Conservation (phyloP, 257 asterid species). For the Avicennia marina region DNA sequence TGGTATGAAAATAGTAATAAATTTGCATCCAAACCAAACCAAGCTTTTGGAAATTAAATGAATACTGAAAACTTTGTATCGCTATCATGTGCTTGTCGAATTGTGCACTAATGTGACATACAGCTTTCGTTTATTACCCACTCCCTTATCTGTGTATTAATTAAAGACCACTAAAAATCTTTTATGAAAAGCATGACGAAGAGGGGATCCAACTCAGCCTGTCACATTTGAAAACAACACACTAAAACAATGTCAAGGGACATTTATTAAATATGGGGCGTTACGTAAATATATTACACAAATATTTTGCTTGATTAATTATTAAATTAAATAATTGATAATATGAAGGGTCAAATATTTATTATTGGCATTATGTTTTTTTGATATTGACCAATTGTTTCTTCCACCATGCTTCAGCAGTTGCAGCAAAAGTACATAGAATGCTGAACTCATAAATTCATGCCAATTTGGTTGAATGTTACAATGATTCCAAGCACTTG, state of each 20-base stretch:
- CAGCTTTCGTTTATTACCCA: not conserved
- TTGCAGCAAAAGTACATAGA: constrained; percentile 24
- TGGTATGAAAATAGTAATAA: no score
- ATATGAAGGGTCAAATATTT: constrained; percentile 1
- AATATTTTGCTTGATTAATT: no score
- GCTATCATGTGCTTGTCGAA: no score
- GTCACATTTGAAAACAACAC: constrained; percentile 20
- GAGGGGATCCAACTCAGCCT: constrained; percentile 23
- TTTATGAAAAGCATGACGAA: not conserved
- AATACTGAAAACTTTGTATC: no score
- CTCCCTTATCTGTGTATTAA: not conserved
- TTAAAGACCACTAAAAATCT: not conserved
- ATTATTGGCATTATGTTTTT: constrained; percentile 12
- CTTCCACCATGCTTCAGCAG: constrained; percentile 20
- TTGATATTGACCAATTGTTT: not conserved
- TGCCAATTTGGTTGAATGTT: constrained; percentile 19
- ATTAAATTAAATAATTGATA: no score
- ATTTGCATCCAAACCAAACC: no score
- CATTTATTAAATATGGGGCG: constrained; percentile 8
- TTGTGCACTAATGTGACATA: not conserved
- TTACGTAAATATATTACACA: constrained; percentile 14
- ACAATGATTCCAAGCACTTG: constrained; percentile 4
- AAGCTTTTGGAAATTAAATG: no score
- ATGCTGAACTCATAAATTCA: constrained; percentile 23
- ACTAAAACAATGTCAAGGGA: not conserved